A percentile compares a stretch with the other conserved stretches of the same genome.
phyloP scores from a whole-genome alignment of 371 early-diverging fungal species.

The Paraphysoderma sedebokerense region DNA sequence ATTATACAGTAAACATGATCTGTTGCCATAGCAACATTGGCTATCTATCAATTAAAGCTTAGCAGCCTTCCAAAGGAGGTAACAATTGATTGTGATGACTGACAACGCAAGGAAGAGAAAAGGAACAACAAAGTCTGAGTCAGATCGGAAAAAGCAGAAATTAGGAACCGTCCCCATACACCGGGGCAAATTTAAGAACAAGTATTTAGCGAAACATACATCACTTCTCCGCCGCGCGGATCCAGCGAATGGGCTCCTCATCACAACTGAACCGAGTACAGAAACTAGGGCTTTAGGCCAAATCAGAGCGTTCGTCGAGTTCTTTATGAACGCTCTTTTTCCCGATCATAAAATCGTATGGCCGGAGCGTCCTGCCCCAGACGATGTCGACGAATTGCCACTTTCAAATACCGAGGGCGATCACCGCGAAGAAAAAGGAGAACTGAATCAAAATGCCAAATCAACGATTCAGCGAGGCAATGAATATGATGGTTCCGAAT shows the following conservation, averaged over 20 bases:
- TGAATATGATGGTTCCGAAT: too few species aligned
- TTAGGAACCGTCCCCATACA: conserved; percentile 7
- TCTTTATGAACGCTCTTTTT: conserved; percentile 3
- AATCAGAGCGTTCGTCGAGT: conserved; percentile 4
- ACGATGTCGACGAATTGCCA: background rate
- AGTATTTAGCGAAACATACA: conserved; percentile 8
- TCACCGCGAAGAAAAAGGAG: background rate
- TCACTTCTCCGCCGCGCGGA: background rate
- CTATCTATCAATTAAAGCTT: too few species aligned
- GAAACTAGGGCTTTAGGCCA: conserved; percentile 4
- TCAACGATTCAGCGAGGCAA: background rate
- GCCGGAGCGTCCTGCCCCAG: background rate
- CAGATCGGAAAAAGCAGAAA: background rate
- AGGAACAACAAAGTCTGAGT: too few species aligned
- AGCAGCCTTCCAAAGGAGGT: too few species aligned
- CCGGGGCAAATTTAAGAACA: conserved; percentile 9
- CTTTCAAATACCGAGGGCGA: background rate
- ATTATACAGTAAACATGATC: too few species aligned
- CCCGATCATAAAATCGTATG: conserved; percentile 3
- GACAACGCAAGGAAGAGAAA: too few species aligned
- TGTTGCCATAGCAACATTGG: too few species aligned
- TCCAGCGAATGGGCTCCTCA: background rate
- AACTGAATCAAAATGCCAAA: background rate
- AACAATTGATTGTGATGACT: too few species aligned
- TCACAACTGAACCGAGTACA: background rate